Evolutionary conservation across 768 basidiomycete genomes (phyloP), one percentile per base, ranked within the genome.

Genomic region (Butyriboletus loyo): DNA sequence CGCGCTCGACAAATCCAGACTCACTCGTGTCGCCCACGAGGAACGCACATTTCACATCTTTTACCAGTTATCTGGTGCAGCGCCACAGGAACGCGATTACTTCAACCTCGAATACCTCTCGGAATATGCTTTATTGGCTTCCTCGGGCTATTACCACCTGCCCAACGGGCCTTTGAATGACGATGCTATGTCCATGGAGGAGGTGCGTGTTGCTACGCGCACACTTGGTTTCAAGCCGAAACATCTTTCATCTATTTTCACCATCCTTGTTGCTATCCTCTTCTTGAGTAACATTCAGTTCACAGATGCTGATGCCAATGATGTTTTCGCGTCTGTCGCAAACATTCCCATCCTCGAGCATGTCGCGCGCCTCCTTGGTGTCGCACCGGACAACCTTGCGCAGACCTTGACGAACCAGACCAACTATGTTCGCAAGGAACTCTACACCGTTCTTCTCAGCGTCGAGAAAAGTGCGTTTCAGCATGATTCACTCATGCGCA

Each of bases 51-150:
- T 85, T 71, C 93, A 96, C 59, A 81, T 95, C 38, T 95, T 96
- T 71, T 96, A 96, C 70, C 93, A 96, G 71, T 80, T 96, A n/a
- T 83, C 92, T 6, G 93, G 93, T 25, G 89, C 91, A 2, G 86
- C 86, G 0, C 77, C 88, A 1, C 74, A 84, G 45, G 93, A 96
- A 65, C 81, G 92, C 3, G 92, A 96, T 58, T 67, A 73, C 13
- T 83, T 87, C 57, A 79, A 78, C 49, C 73, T 95, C 19, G 89
- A 93, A 61, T 93, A 94, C 58, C 81, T 85, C 0, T 87, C 89
- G 0, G 89, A 90, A 53, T 96, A 96, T 65, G 80, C 86, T 0
- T 78, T 96, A 1, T 75, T 97, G 14, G 85, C 90, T 0, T 87
- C 86, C 0, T 93, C 91, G 7, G 92, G 92, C 11, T 90, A 86